These are phyloP conservation scores for Platanus orientalis DNA, from an alignment of 164 flowering plant species.

Conservation along the genomic window DNA sequence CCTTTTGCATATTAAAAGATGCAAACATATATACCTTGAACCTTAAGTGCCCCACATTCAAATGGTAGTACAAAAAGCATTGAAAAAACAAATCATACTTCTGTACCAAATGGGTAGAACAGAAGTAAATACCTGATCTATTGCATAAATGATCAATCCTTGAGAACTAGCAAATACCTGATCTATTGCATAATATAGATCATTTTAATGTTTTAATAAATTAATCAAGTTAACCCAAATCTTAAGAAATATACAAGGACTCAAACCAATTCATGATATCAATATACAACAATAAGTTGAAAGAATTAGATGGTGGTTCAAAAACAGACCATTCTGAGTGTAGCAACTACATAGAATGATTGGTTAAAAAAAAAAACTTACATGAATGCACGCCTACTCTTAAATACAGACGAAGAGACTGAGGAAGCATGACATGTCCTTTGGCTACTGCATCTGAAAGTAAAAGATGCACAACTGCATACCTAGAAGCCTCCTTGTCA, in stretches of 20 bases:
- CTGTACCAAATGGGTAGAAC: too few species aligned
- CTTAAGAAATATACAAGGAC: neutral
- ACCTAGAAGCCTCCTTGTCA: slow-evolving; percentile 37
- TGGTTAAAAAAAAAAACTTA: slow-evolving; percentile 34
- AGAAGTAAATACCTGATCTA: too few species aligned
- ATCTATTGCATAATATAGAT: too few species aligned
- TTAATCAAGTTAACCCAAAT: neutral
- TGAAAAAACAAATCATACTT: too few species aligned
- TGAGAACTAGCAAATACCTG: too few species aligned
- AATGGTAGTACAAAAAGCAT: too few species aligned
- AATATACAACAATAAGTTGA: neutral
- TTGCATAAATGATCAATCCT: too few species aligned
- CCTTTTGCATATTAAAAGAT: too few species aligned
- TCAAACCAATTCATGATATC: neutral
- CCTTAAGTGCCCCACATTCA: too few species aligned
- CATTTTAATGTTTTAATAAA: too few species aligned
- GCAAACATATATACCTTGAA: too few species aligned
- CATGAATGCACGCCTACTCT: slow-evolving; percentile 66
- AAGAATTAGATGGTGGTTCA: neutral
- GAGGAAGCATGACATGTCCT: slow-evolving; percentile 87
- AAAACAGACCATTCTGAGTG: neutral
- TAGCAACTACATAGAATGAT: neutral
- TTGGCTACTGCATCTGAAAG: slow-evolving; percentile 60
- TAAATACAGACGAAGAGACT: slow-evolving; percentile 63
- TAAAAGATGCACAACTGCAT: slow-evolving; percentile 53